Evolutionary conservation across 2,329 filamentous ascomycete genomes (phyloP).

Genomic region (Furcasterigmium sp.): DNA sequence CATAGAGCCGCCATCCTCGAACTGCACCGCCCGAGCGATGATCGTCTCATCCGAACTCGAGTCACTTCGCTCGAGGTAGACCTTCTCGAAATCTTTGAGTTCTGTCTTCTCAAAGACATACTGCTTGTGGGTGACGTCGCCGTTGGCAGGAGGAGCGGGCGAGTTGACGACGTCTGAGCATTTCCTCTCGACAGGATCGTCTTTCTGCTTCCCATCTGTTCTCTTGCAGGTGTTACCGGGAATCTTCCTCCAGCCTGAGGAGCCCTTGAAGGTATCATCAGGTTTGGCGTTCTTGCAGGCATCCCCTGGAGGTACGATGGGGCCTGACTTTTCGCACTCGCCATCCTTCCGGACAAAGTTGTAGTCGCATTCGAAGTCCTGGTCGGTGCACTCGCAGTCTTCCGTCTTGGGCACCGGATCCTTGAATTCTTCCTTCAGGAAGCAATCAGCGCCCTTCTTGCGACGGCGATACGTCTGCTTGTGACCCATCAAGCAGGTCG

Average conservation of each 20-base stretch:
- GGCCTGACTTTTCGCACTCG: slow-evolving; percentile 54
- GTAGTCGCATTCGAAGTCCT: slow-evolving; percentile 95
- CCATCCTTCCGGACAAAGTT: slow-evolving; percentile 66
- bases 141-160: slow-evolving; percentile 51
- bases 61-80: slow-evolving; percentile 76
- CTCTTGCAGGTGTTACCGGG: slow-evolving; percentile 72
- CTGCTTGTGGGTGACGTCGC: slow-evolving; percentile 58
- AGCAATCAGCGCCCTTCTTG: slow-evolving; percentile 84
- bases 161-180: slow-evolving; percentile 59
- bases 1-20: slow-evolving; percentile 19
- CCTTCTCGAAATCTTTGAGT: slow-evolving; percentile 44
- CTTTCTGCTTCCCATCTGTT: slow-evolving; percentile 57
- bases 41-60: slow-evolving; percentile 68
- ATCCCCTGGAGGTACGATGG: slow-evolving; percentile 62
- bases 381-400: slow-evolving; percentile 73
- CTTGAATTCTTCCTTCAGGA: slow-evolving; percentile 80
- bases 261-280: slow-evolving; percentile 72
- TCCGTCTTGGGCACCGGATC: slow-evolving; percentile 66
- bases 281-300: slow-evolving; percentile 62
- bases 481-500: slow-evolving; percentile 93
- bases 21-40: slow-evolving; percentile 44
- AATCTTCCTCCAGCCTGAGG: slow-evolving; percentile 88
- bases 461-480: slow-evolving; percentile 81
- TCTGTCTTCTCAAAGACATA: slow-evolving; percentile 58
- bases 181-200: slow-evolving; percentile 66